Percentiles rank a stretch among this genome's conserved stretches.
Evolutionary conservation across 805 yeast genomes (phyloP).

Genomic region (Pichia pseudocactophila): DNA sequence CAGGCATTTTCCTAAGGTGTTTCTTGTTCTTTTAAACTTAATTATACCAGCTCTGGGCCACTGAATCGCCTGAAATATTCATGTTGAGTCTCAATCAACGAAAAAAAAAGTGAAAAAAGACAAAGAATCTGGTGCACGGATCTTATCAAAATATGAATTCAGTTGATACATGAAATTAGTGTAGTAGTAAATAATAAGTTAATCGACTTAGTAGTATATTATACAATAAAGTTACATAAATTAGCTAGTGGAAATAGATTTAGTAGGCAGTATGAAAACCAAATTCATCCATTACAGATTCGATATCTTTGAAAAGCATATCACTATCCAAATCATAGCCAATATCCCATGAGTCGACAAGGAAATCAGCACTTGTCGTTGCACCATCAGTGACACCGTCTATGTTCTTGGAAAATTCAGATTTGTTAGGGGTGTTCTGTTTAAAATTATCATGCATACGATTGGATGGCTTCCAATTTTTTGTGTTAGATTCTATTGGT

Average conservation of each 20-base stretch:
- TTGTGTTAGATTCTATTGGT: conserved; percentile 4
- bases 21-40: not conserved
- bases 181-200: no score
- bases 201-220: not conserved
- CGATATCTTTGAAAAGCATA: conserved; percentile 71
- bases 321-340: conserved; percentile 38
- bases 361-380: not conserved
- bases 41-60: not conserved
- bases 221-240: no score
- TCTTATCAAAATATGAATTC: not conserved
- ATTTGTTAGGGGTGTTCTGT: not conserved
- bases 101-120: not conserved
- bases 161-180: no score
- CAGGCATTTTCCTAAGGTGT: conserved; percentile 41
- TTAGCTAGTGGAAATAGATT: no score
- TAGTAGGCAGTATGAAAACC: conserved; percentile 61
- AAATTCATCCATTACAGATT: conserved; percentile 82
- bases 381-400: not conserved
- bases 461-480: not conserved
- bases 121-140: conserved; percentile 3
- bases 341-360: conserved; percentile 34
- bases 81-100: not conserved
- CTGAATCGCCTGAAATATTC: not conserved
- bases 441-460: not conserved
- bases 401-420: not conserved